Percentiles rank a stretch among this genome's conserved stretches.
These are phyloP conservation scores for Diaporthe destruens DNA, from an alignment of 2,329 filamentous ascomycete genomes.

Conservation along the genomic window DNA sequence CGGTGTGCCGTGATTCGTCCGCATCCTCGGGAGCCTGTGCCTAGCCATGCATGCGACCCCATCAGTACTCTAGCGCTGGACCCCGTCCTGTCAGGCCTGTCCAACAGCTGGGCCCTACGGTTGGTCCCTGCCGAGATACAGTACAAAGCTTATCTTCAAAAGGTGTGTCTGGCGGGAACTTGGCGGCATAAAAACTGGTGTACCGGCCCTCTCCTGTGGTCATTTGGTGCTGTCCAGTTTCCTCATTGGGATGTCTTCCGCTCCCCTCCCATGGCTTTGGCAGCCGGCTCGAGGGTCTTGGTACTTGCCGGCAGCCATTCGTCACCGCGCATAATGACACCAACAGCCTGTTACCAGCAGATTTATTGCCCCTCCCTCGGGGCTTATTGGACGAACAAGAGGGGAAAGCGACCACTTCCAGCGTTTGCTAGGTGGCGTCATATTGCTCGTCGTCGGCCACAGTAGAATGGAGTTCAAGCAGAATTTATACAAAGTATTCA, in stretches of 20 bases:
- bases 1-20: constrained; percentile 17
- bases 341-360: neutral
- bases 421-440: neutral
- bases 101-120: neutral
- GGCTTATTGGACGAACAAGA: constrained; percentile 17
- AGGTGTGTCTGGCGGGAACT: neutral
- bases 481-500: neutral
- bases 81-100: neutral
- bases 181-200: constrained; percentile 7
- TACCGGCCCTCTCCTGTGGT: constrained; percentile 16
- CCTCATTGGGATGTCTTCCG: constrained; percentile 17
- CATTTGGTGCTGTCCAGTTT: constrained; percentile 17
- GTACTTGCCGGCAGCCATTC: constrained; percentile 7
- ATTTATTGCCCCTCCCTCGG: too few relatives aligned
- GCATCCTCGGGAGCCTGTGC: neutral
- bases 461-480: neutral
- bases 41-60: constrained; percentile 17
- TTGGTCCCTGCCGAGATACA: constrained; percentile 26
- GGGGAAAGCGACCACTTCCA: constrained; percentile 2
- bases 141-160: constrained; percentile 30
- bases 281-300: constrained; percentile 1
- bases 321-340: constrained; percentile 8
- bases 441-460: neutral
- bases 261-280: neutral
- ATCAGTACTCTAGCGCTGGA: constrained; percentile 5